These are phyloP conservation scores for Cyathus striatus DNA, from an alignment of 768 basidiomycete species.

Conservation along the genomic window DNA sequence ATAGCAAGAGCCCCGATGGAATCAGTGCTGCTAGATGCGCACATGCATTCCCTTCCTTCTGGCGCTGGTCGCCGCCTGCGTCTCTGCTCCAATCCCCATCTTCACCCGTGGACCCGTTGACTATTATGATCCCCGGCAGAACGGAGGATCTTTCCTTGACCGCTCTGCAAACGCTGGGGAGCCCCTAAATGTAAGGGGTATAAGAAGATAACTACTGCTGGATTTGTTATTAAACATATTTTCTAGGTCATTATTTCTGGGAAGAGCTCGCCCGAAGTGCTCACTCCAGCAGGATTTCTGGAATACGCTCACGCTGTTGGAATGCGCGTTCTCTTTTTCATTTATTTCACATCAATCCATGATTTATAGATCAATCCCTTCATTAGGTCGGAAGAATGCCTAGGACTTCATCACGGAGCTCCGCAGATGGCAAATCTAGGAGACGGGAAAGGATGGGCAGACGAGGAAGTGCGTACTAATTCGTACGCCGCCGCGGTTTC, in stretches of 20 bases:
- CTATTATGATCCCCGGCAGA: conserved; percentile 14
- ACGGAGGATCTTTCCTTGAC: conserved; percentile 17
- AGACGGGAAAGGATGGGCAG: conserved; percentile 57
- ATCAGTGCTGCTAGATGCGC: too few relatives aligned
- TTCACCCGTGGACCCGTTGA: conserved; percentile 7
- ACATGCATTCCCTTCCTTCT: too few relatives aligned
- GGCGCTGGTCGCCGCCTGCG: not conserved
- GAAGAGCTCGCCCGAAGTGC: conserved; percentile 39
- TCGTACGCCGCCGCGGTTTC: too few relatives aligned
- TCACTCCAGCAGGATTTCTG: conserved; percentile 41
- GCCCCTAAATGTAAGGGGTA: conserved; percentile 21
- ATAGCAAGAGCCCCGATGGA: too few relatives aligned
- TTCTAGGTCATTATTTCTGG: conserved; percentile 53
- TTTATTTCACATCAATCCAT: conserved; percentile 1
- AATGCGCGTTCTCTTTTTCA: conserved; percentile 32
- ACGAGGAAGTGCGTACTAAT: conserved; percentile 17
- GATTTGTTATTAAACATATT: not conserved
- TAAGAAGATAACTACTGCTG: not conserved
- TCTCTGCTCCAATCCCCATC: conserved; percentile 1
- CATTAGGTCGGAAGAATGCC: conserved; percentile 48
- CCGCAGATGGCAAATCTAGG: conserved; percentile 63
- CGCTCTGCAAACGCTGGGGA: conserved; percentile 17
- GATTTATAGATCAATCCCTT: not conserved
- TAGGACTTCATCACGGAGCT: conserved; percentile 55
- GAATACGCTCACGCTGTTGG: conserved; percentile 51